Evolutionary conservation across 768 basidiomycete genomes (phyloP).

Genomic region (Trametes gibbosa): DNA sequence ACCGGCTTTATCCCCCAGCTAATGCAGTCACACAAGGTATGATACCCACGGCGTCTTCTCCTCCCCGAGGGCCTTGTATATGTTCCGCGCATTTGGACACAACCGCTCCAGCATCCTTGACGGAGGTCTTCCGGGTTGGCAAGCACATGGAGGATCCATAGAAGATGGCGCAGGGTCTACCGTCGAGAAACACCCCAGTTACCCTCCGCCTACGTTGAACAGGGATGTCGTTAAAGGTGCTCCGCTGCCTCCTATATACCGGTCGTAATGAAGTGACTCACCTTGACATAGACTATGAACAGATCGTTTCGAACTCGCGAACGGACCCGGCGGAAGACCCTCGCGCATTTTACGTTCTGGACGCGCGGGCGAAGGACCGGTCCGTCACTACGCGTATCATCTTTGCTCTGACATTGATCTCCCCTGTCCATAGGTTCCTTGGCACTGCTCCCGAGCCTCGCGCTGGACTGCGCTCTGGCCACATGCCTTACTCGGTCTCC

Average conservation of each 20-base stretch:
- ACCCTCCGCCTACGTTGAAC: slow-evolving; percentile 55
- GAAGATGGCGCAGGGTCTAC: slow-evolving; percentile 37
- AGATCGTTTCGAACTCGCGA: slow-evolving; percentile 71
- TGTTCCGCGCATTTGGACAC: slow-evolving; percentile 92
- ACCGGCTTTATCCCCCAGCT: slow-evolving; percentile 3
- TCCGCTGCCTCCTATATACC: slow-evolving; percentile 4
- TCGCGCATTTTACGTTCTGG: slow-evolving; percentile 70
- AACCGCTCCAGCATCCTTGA: slow-evolving; percentile 81
- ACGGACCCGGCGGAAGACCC: slow-evolving; percentile 43
- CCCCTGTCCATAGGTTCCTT: slow-evolving; percentile 52
- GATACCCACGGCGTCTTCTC: slow-evolving; percentile 91
- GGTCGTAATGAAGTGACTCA: not conserved
- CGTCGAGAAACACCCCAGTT: slow-evolving; percentile 31
- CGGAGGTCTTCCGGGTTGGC: slow-evolving; percentile 89
- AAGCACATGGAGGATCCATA: slow-evolving; percentile 57
- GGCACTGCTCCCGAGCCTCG: slow-evolving; percentile 89
- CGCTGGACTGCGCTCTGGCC: slow-evolving; percentile 82
- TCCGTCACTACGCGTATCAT: slow-evolving; percentile 27
- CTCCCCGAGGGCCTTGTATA: slow-evolving; percentile 89
- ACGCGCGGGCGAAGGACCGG: slow-evolving; percentile 86
- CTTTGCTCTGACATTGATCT: slow-evolving; percentile 1
- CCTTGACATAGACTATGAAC: slow-evolving; percentile 61
- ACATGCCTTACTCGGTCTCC: slow-evolving; percentile 85
- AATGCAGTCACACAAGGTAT: slow-evolving; percentile 50
- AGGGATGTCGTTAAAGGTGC: slow-evolving; percentile 52